phyloP scores from a whole-genome alignment of 2,329 filamentous ascomycete species.

The Dothistroma pini region DNA sequence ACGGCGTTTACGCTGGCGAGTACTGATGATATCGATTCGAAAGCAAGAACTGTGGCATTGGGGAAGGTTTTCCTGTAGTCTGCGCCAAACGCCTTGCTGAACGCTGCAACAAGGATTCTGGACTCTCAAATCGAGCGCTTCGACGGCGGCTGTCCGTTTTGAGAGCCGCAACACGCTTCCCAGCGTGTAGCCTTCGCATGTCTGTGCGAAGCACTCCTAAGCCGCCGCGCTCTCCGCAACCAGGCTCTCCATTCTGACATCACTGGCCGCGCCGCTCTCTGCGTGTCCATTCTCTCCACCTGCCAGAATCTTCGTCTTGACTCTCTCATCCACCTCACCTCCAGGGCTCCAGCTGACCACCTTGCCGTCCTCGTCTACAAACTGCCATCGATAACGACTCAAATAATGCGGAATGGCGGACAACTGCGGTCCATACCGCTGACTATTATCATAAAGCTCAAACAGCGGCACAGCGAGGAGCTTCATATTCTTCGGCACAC shows the following conservation, averaged over 20 bases:
- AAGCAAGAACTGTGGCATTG: not conserved
- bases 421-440: conserved; percentile 89
- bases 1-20: conserved; percentile 39
- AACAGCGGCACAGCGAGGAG: conserved; percentile 93
- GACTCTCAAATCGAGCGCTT: not conserved
- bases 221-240: not conserved
- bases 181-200: not conserved
- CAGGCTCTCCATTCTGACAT: not conserved
- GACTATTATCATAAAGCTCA: conserved; percentile 97
- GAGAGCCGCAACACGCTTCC: not conserved
- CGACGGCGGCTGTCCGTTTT: not conserved
- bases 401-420: conserved; percentile 94
- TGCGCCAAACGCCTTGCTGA: not conserved
- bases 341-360: conserved; percentile 54
- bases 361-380: conserved; percentile 87
- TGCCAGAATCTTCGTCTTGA: conserved; percentile 33
- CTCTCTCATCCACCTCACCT: conserved; percentile 29
- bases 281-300: conserved; percentile 26
- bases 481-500: conserved; percentile 99
- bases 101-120: not conserved
- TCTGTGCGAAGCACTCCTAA: not conserved
- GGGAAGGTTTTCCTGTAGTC: not conserved
- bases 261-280: not conserved
- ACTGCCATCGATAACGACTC: conserved; percentile 95
- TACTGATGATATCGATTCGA: conserved; percentile 19